Conservation (phyloP, 176 grass and related monocot genomes). For the Zoysia pacifica region DNA sequence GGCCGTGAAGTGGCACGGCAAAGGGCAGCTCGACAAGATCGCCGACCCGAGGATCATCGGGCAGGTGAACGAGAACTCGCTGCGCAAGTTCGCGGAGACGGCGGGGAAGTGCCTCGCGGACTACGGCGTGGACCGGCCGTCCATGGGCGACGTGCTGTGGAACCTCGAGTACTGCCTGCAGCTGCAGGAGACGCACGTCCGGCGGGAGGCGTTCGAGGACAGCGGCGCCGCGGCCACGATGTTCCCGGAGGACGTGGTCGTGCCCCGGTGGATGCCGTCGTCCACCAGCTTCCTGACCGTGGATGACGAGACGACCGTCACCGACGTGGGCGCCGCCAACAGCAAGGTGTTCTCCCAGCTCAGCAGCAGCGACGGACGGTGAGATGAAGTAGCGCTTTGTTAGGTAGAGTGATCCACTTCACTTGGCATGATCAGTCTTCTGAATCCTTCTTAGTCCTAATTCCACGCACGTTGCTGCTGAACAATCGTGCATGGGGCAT, state of each 20-base stretch:
- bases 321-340: slow-evolving; percentile 2
- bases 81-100: slow-evolving; percentile 62
- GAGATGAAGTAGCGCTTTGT: neutral
- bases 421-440: too few species aligned
- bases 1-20: slow-evolving; percentile 39
- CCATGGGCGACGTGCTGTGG: slow-evolving; percentile 75
- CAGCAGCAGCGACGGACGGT: slow-evolving; percentile 49
- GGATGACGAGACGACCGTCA: slow-evolving; percentile 22
- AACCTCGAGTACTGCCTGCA: slow-evolving; percentile 70
- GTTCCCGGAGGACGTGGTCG: slow-evolving; percentile 38
- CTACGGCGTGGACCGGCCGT: slow-evolving; percentile 51
- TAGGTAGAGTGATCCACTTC: too few species aligned
- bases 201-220: slow-evolving; percentile 51
- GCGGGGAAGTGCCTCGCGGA: slow-evolving; percentile 59
- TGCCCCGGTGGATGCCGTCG: slow-evolving; percentile 42
- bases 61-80: slow-evolving; percentile 48
- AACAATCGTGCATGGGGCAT: too few species aligned
- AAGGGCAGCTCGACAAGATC: slow-evolving; percentile 44
- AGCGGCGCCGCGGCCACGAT: slow-evolving; percentile 39
- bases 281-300: slow-evolving; percentile 35
- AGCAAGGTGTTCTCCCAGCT: slow-evolving; percentile 63
- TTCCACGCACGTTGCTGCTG: too few species aligned
- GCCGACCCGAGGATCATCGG: slow-evolving; percentile 47
- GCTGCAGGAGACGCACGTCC: slow-evolving; percentile 56
- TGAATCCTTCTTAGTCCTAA: too few species aligned